phyloP scores from a whole-genome alignment of 768 basidiomycete genomes.

The Boletus rubescentipes region DNA sequence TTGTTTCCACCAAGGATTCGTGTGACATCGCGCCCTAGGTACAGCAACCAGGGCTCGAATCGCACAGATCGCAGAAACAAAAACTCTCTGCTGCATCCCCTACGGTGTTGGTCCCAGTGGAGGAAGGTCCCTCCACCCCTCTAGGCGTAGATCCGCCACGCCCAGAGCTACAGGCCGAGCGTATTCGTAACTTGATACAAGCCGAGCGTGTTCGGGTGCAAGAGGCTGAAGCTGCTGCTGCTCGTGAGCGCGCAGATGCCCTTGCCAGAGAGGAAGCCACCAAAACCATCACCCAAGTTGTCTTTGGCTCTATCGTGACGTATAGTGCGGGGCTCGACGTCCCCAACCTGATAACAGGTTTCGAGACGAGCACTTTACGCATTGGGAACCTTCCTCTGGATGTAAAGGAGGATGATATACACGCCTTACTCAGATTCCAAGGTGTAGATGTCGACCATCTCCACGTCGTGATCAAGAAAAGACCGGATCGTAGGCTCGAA shows the following conservation, averaged over 20 bases:
- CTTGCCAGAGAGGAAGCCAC: conserved; percentile 40
- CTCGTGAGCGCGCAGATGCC: conserved; percentile 11
- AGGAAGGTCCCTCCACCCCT: neutral
- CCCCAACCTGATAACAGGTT: conserved; percentile 44
- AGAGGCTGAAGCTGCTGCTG: conserved; percentile 14
- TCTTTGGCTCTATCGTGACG: conserved; percentile 48
- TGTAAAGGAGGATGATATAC: conserved; percentile 40
- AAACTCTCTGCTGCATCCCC: neutral
- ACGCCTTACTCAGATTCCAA: conserved; percentile 42
- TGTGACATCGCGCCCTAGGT: neutral
- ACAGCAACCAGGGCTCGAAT: conserved; percentile 9
- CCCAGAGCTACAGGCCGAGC: neutral
- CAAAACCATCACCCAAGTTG: conserved; percentile 41
- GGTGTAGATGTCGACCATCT: conserved; percentile 38
- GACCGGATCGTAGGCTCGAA: conserved; percentile 33
- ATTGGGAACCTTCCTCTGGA: conserved; percentile 46
- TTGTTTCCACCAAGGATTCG: neutral
- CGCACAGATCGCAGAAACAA: neutral
- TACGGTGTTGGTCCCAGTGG: neutral
- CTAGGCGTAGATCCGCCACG: neutral
- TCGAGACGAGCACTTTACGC: conserved; percentile 49
- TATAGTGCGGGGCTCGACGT: conserved; percentile 52
- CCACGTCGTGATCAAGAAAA: conserved; percentile 34
- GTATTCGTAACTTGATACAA: neutral
- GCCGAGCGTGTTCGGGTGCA: conserved; percentile 2